Base-by-base conservation (phyloP, 1,284 basidiomycete genomes). In the Pseudozyma sp. region DNA sequence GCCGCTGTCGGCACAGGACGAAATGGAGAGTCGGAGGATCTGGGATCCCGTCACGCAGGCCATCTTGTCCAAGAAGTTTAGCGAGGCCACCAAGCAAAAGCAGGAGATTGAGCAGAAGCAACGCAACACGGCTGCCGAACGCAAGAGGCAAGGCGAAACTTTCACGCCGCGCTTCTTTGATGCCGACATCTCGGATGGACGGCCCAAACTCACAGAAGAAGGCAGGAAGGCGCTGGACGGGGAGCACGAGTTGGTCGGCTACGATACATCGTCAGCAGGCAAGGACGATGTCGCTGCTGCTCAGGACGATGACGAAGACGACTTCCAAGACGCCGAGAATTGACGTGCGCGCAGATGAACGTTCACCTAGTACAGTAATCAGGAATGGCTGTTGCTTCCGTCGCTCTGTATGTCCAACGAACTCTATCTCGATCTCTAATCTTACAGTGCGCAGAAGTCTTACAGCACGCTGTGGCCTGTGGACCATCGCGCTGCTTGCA, bases 31-130 rank as follows among this genome's bases (percentile, higher is more conserved):
- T 68, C 88, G 94, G 67, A 90, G 89, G 86, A 86, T 98, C 63
- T 98, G 96, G 97, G 89, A 92, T 55, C 89, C 87, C 40, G 94
- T 99, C 19, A 84, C 79, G 24, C 69, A 57, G 86, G 89, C 80
- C 0, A 86, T 98, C 60, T 55, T 93, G 50, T 87, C 87, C 80
- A 97, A 97, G 87, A 92, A 97, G 85, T 98, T 89, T 86, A 88
- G 70, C 47, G 63, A 66, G 19, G 81, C 81, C 11, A 82, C 81
- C 29, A 74, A 74, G 62, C 45, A 64, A 47, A 83, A 83, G 70
- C 80, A 82, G 34, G 69, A 73, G 4, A 81, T 83, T 34, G 81
- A 83, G 58, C 81, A 83, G 63, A 60, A 45, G 51, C 81, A 83
- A 55, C 50, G 81, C 11, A 78, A 80, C 19, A 42, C 59, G 2